Percentiles rank a stretch among this genome's conserved stretches.
Evolutionary conservation across 2,329 filamentous ascomycete genomes (phyloP).

Genomic region (Aspergillus carbonarius): DNA sequence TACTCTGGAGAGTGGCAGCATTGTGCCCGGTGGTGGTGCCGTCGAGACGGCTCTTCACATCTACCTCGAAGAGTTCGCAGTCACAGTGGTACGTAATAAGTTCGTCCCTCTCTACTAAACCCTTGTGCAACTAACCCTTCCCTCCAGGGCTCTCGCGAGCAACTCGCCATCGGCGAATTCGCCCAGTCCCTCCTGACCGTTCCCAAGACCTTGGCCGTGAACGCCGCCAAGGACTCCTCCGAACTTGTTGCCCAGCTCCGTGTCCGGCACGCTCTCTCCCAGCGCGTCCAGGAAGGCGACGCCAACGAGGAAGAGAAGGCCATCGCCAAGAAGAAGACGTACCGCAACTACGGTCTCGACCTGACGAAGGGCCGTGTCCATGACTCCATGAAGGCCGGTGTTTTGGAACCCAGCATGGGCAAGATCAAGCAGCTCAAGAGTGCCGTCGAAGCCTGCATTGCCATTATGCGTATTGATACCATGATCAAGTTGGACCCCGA

Average conservation of each 20-base stretch:
- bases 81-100: conserved; percentile 71
- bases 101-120: neutral
- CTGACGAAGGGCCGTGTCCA: conserved; percentile 84
- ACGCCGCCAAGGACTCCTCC: conserved; percentile 93
- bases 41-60: conserved; percentile 99
- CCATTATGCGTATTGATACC: conserved; percentile 99
- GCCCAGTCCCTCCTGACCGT: conserved; percentile 91
- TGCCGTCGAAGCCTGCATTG: conserved; percentile 96
- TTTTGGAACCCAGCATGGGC: conserved; percentile 95
- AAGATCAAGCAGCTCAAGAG: conserved; percentile 98
- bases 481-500: conserved; percentile 97
- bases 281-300: conserved; percentile 85
- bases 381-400: conserved; percentile 90
- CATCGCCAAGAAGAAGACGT: conserved; percentile 89
- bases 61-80: conserved; percentile 97
- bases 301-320: conserved; percentile 77
- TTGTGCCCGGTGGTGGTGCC: conserved; percentile 93
- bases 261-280: conserved; percentile 88
- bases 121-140: neutral
- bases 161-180: conserved; percentile 96
- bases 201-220: conserved; percentile 93
- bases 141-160: conserved; percentile 76
- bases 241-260: conserved; percentile 95
- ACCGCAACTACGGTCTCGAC: conserved; percentile 98
- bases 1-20: conserved; percentile 92